Percentiles rank a stretch among this genome's conserved stretches.
Conservation (phyloP, 73 alveolate genomes). For the Paramecium bursaria region DNA sequence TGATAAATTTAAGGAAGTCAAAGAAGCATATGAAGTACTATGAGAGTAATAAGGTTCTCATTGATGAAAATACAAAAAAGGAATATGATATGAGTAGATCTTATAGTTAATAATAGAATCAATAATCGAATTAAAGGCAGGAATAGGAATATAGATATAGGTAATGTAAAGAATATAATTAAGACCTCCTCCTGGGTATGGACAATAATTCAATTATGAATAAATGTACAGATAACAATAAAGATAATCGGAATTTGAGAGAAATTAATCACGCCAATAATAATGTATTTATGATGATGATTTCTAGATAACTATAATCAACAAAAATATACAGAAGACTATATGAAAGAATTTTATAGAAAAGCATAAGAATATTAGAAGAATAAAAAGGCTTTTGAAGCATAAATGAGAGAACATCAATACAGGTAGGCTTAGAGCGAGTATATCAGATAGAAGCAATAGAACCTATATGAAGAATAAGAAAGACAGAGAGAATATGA, state of each 20-base stretch:
- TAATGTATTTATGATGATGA: slow-evolving; percentile 36
- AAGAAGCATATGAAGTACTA: slow-evolving; percentile 67
- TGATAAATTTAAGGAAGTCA: slow-evolving; percentile 65
- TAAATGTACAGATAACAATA: slow-evolving; percentile 7
- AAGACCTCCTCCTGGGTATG: slow-evolving; percentile 22
- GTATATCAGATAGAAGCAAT: neutral
- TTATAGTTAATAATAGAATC: neutral
- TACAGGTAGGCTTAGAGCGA: neutral
- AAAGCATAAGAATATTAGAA: slow-evolving; percentile 16
- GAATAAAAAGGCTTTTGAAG: slow-evolving; percentile 41
- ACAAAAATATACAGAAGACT: neutral
- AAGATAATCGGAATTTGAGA: slow-evolving; percentile 10
- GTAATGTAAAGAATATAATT: slow-evolving; percentile 15
- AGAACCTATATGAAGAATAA: slow-evolving; percentile 28
- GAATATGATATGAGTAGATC: slow-evolving; percentile 63
- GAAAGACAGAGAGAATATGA: slow-evolving; percentile 50
- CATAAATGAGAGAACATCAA: slow-evolving; percentile 5
- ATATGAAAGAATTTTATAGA: neutral
- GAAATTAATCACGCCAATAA: slow-evolving; percentile 45
- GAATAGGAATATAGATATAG: slow-evolving; percentile 16
- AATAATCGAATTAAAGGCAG: slow-evolving; percentile 7
- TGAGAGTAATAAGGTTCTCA: slow-evolving; percentile 5
- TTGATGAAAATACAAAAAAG: slow-evolving; percentile 51
- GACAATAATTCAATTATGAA: too few relatives aligned
- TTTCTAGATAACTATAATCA: neutral